Base-by-base conservation (phyloP, 1,139 yeast genomes). In the Hemisphaericaspora xylanilytica region DNA sequence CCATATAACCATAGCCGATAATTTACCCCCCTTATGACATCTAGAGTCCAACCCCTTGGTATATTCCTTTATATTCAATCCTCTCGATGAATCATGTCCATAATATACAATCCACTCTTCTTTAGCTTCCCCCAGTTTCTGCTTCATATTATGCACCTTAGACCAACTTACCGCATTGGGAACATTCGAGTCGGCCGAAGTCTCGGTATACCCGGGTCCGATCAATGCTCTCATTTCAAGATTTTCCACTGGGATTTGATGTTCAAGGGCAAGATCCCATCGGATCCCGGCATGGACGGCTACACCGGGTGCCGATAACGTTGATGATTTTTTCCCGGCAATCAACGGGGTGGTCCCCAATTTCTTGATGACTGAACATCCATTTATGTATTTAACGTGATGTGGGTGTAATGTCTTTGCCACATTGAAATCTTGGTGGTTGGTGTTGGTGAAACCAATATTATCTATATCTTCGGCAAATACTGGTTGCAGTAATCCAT, bases 81-180 rank as follows among this genome's bases (percentile, higher is more conserved):
- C 96, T 41, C 81, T 67, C 40, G 80, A 71, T 3, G 97, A 95
- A 58, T 86, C 95, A 55, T 90, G 97, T 1, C 97, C 97, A 56
- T 90, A 90, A 52, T 78, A 80, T 1, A 88, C 90, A n/a, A 77
- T 75, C 31, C 46, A 36, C 5, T 55, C 41, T 22, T 73, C 63
- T 9, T 58, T 44, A 1, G 61, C 55, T 28, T 54, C 47, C 6
- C 58, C 44, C 17, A 55, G 53, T 44, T 70, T 68, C 54, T 79
- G 77, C 43, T 73, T 66, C 33, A 66, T 59, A 49, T 81, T 79
- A 76, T 84, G 85, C 9, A 78, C 59, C 41, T 75, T 71, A 15
- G 81, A 75, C 89, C 95, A 86, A 13, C 79, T 70, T 5, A 76
- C 77, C 1, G 79, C 73, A 29, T 72, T 68, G 17, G 70, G 73